Percentiles rank a stretch among this genome's conserved stretches.
Conservation (phyloP, 139 green algal genomes). For the Coccomyxa sp. region DNA sequence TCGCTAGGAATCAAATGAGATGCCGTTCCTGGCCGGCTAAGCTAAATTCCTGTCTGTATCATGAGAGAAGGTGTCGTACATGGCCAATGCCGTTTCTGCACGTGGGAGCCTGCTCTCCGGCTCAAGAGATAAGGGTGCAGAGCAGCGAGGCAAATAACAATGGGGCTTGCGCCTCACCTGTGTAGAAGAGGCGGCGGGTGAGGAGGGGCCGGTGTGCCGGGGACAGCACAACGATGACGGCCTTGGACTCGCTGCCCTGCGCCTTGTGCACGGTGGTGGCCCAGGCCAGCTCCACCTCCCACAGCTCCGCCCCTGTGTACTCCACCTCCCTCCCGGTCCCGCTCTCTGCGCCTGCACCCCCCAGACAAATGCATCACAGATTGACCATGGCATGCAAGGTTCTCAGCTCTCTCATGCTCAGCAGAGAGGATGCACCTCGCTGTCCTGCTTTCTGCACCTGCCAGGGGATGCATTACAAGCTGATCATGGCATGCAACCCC, state of each 20-base stretch:
- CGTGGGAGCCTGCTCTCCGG: background rate
- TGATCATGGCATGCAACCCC: too few relatives aligned
- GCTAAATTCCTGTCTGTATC: background rate
- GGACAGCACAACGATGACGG: constrained; percentile 66
- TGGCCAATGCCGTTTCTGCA: background rate
- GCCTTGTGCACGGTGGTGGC: constrained; percentile 87
- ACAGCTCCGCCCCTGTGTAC: constrained; percentile 5
- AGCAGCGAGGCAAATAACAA: background rate
- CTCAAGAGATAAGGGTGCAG: background rate
- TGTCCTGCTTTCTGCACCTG: too few relatives aligned
- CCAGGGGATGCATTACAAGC: background rate
- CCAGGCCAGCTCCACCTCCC: constrained; percentile 61
- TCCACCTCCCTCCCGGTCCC: too few relatives aligned
- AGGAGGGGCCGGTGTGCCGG: constrained; percentile 42
- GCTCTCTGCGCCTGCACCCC: background rate
- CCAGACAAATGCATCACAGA: too few relatives aligned
- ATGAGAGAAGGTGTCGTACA: background rate
- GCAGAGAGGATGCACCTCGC: too few relatives aligned
- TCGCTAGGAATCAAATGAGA: too few relatives aligned
- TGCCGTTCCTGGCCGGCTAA: background rate
- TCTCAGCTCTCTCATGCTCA: too few relatives aligned
- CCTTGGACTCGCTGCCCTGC: constrained; percentile 76
- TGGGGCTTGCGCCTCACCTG: constrained; percentile 19
- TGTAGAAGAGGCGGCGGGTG: constrained; percentile 76
- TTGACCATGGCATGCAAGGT: too few relatives aligned